Conservation (phyloP, 1,139 yeast genomes). For the Taphrina sp. region DNA sequence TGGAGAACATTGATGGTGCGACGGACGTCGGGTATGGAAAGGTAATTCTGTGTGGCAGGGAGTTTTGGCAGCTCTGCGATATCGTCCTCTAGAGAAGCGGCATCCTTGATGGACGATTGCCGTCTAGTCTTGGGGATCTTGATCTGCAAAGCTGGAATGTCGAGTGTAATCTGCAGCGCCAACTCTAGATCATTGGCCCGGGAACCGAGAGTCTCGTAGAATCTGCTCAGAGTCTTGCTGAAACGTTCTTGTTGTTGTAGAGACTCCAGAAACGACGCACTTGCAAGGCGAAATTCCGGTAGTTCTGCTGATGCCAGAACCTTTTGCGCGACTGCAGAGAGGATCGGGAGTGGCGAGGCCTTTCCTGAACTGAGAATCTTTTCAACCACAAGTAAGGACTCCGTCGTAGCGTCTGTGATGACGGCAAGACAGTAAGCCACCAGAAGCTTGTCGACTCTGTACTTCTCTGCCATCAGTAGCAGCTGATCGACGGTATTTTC, state of each 20-base stretch:
- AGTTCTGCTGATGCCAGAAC: slow-evolving; percentile 29
- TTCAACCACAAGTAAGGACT: slow-evolving; percentile 43
- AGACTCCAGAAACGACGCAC: slow-evolving; percentile 9
- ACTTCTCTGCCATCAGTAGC: slow-evolving; percentile 24
- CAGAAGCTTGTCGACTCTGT: slow-evolving; percentile 33
- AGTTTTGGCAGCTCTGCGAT: slow-evolving; percentile 18
- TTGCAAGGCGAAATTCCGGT: slow-evolving; percentile 21
- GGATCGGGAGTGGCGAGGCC: slow-evolving; percentile 1
- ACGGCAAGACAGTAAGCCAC: slow-evolving; percentile 23
- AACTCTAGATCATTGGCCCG: slow-evolving; percentile 15
- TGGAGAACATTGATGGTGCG: slow-evolving; percentile 21
- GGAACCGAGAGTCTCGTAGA: slow-evolving; percentile 4
- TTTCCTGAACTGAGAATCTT: slow-evolving; percentile 33
- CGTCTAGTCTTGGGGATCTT: slow-evolving; percentile 3
- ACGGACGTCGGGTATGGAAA: slow-evolving; percentile 18
- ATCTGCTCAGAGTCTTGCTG: background rate
- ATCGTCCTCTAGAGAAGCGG: slow-evolving; percentile 7
- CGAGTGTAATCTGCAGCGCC: slow-evolving; percentile 26
- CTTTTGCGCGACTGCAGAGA: slow-evolving; percentile 10
- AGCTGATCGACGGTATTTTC: slow-evolving; percentile 36
- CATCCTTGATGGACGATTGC: slow-evolving; percentile 5
- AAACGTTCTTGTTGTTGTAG: background rate
- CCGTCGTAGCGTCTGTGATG: slow-evolving; percentile 37
- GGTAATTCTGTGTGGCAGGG: slow-evolving; percentile 2
- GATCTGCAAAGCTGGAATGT: slow-evolving; percentile 1